These are phyloP conservation scores for Sugiyamaella grinbergsii DNA, from an alignment of 1,139 yeast genomes.

Conservation along the genomic window DNA sequence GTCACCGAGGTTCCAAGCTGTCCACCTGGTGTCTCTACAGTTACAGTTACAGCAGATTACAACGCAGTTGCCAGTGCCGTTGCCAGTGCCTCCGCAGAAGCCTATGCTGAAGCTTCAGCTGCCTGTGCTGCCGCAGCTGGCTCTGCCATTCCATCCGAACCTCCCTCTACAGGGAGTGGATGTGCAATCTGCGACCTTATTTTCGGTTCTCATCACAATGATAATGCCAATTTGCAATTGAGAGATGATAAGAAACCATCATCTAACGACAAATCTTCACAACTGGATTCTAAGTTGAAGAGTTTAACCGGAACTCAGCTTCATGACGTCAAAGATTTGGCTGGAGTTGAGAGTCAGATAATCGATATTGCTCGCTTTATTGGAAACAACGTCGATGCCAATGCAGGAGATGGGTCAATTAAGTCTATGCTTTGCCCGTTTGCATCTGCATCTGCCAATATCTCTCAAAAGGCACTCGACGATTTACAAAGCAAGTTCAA, in stretches of 20 bases:
- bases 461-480: slow-evolving; percentile 11
- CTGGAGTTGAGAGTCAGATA: slow-evolving; percentile 5
- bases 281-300: slow-evolving; percentile 9
- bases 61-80: background rate
- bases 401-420: background rate
- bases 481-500: background rate
- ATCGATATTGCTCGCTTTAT: slow-evolving; percentile 9
- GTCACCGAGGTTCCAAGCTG: no score
- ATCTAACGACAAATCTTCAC: no score
- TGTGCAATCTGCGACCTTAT: no score
- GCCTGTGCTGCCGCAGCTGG: slow-evolving; percentile 7
- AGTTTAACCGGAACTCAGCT: slow-evolving; percentile 3
- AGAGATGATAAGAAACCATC: no score
- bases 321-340: background rate
- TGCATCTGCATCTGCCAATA: slow-evolving; percentile 9
- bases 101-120: slow-evolving; percentile 3
- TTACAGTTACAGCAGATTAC: background rate
- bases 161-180: no score
- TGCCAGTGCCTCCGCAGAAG: slow-evolving; percentile 14
- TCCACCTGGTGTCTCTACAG: background rate
- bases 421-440: slow-evolving; percentile 20
- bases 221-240: no score
- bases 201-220: no score
- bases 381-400: background rate
- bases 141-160: no score